These are phyloP conservation scores for Neurospora crassa DNA, from an alignment of 2,329 filamentous ascomycete genomes.

Conservation along the genomic window DNA sequence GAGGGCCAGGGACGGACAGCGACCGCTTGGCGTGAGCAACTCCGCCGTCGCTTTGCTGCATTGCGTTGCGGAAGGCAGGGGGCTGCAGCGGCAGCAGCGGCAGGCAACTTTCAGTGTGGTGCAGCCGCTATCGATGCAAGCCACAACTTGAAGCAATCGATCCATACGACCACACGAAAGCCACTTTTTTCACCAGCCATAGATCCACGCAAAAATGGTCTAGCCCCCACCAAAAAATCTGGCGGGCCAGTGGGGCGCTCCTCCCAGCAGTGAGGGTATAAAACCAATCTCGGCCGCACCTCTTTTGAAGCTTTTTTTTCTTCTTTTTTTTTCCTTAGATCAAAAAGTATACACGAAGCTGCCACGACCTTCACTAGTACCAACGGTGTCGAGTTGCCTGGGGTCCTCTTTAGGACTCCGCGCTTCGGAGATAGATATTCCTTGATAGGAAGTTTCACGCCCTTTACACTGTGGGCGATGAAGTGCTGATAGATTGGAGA, in stretches of 20 bases:
- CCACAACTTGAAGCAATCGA: background rate
- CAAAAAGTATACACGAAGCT: conserved; percentile 54
- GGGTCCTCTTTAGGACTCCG: conserved; percentile 36
- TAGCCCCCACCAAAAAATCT: background rate
- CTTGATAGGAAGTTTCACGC: conserved; percentile 56
- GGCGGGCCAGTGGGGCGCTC: background rate
- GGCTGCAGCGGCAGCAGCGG: background rate
- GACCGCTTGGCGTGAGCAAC: background rate
- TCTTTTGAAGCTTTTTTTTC: conserved; percentile 16
- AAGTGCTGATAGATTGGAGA: conserved; percentile 54
- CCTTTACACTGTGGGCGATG: conserved; percentile 36
- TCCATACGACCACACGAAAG: background rate
- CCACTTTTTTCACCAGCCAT: background rate
- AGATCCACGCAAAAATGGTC: background rate
- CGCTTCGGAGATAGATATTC: conserved; percentile 47
- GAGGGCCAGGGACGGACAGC: background rate
- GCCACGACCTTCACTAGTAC: conserved; percentile 53
- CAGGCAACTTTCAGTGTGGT: background rate
- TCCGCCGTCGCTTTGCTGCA: background rate
- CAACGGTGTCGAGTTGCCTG: conserved; percentile 54
- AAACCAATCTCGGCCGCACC: background rate
- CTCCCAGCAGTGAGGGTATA: background rate
- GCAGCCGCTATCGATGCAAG: background rate
- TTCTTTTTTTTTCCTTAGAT: conserved; percentile 41
- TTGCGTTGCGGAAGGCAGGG: background rate